These are phyloP conservation scores for Dendrobium nobile DNA, from an alignment of 106 monocot species.

Conservation along the genomic window DNA sequence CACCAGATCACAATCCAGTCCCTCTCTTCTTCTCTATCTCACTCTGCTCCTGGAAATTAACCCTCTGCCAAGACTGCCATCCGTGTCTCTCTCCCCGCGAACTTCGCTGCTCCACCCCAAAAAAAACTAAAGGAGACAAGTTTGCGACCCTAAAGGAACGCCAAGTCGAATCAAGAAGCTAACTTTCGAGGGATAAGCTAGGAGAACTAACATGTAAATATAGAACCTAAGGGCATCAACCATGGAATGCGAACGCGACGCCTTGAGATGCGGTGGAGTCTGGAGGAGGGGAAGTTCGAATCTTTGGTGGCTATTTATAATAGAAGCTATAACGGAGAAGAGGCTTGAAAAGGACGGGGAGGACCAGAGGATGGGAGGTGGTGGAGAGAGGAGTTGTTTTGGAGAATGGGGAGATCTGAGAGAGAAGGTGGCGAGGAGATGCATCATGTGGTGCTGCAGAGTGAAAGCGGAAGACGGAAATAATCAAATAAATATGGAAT, in stretches of 20 bases:
- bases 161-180: not conserved
- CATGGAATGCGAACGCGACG: not conserved
- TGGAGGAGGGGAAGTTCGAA: not conserved
- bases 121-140: not conserved
- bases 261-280: too few relatives aligned
- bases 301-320: too few relatives aligned
- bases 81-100: not conserved
- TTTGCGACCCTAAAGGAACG: not conserved
- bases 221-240: not conserved
- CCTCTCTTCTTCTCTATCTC: not conserved
- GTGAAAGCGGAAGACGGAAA: not conserved
- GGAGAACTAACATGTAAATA: not conserved
- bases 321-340: not conserved
- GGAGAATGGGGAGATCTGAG: not conserved
- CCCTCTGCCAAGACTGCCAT: not conserved
- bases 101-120: not conserved
- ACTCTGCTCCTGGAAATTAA: not conserved
- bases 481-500: too few relatives aligned
- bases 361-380: not conserved
- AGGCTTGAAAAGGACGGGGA: not conserved
- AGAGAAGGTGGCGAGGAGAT: not conserved
- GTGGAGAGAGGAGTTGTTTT: not conserved
- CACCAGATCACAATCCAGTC: not conserved
- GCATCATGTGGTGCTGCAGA: not conserved
- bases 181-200: not conserved